A percentile compares a stretch with the other conserved stretches of the same genome.
Conservation (phyloP, 148 eudicot genomes). For the Tetragonia tetragonoides region DNA sequence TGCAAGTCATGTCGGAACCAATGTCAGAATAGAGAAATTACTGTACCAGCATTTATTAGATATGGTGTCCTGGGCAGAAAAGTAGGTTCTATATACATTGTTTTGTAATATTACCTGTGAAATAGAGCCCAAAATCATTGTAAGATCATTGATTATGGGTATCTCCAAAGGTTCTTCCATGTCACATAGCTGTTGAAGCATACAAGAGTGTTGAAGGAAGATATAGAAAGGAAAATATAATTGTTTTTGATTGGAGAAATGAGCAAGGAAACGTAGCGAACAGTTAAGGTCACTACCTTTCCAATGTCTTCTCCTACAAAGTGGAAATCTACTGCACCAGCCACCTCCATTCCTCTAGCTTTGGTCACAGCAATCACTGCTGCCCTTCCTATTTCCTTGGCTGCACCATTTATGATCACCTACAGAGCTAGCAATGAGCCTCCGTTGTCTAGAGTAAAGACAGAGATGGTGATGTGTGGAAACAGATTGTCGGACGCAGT, state of each 20-base stretch:
- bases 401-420: constrained; percentile 88
- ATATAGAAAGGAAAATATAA: not conserved
- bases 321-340: constrained; percentile 78
- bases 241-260: not conserved
- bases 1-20: constrained; percentile 26
- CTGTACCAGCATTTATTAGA: not conserved
- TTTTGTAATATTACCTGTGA: constrained; percentile 63
- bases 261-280: not conserved
- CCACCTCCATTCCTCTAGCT: constrained; percentile 96
- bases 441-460: not conserved
- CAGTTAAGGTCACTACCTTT: constrained; percentile 28
- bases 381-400: constrained; percentile 90
- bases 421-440: constrained; percentile 14
- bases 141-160: constrained; percentile 81
- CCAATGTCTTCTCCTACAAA: constrained; percentile 85
- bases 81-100: not conserved
- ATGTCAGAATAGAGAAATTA: not conserved
- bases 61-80: not conserved
- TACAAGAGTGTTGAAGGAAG: not conserved
- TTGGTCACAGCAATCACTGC: constrained; percentile 73
- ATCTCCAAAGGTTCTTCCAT: constrained; percentile 93
- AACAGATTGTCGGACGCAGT: not conserved
- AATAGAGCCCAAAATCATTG: constrained; percentile 89
- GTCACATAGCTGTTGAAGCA: constrained; percentile 54
- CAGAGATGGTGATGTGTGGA: not conserved